Evolutionary conservation across 768 basidiomycete species (phyloP), one percentile per base, ranked within the genome.

Genomic region (Dentipellis fragilis): DNA sequence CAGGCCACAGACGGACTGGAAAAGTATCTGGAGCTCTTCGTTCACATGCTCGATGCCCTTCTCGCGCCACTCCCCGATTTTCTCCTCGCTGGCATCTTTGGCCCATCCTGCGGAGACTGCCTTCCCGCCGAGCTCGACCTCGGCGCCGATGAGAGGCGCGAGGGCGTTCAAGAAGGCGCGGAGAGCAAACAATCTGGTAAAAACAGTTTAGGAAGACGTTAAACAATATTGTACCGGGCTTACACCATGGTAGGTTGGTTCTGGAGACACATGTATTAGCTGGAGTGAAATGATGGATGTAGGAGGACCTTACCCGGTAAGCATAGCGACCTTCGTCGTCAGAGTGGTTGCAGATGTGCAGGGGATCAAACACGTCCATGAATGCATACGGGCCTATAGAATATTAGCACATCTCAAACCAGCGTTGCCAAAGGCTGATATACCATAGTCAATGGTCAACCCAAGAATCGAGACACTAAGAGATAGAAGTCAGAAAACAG

Each of bases 271-370:
- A 29, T n/a, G 12, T 2, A 36, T 42, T 36, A 49, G 39, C 37
- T 2, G 51, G 54, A 37, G 22, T 19, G 16, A 37, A 39, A 51
- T 64, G 10, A 63, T 54, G 50, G 29, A 6, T 19, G 21, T 55
- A 36, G 9, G 22, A n/a, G 19, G 37, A 22, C 55, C 70, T 49
- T 54, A 78, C 76, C 63, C 72, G 72, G 71, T 90, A 93, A 1
- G 87, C 76, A 62, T 93, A 93, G 46, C 90, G 77, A 14, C 87
- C 88, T 55, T 75, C 76, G 49, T 80, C 79, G 63, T 96, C 93
- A 1, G 81, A 81, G 67, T 94, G 92, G 62, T 94, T 98, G 73
- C 94, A 97, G 54, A 97, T 85, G 62, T 96, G 94, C 52, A 74
- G 71, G 0, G 81, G 67, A 60, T 95, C 85, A 62, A 87, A 97